A percentile compares a stretch with the other conserved stretches of the same genome.
Evolutionary conservation across 83 land plant species (phyloP).

Genomic region (Isoetes engelmannii): DNA sequence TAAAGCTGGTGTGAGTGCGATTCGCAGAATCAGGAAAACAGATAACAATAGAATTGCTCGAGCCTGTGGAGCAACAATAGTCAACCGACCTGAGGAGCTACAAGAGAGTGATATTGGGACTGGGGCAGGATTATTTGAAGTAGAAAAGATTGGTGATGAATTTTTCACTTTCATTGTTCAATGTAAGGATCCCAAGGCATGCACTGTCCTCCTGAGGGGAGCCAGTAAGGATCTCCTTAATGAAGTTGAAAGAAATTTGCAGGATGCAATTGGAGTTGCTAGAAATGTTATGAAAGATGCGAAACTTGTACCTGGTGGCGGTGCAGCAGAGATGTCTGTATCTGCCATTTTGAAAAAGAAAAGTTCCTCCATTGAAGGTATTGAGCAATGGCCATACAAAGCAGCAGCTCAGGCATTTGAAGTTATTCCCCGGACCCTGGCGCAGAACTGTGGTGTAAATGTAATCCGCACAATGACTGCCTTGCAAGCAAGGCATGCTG

Average conservation of each 20-base stretch:
- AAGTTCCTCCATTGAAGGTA: constrained; percentile 79
- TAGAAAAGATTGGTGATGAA: constrained; percentile 90
- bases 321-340: constrained; percentile 90
- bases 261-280: constrained; percentile 96
- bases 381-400: constrained; percentile 99
- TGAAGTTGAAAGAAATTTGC: constrained; percentile 94
- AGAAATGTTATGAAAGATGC: constrained; percentile 91
- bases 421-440: constrained; percentile 88
- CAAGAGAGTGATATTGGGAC: constrained; percentile 96
- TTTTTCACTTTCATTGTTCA: constrained; percentile 78
- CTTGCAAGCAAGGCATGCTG: constrained; percentile 97
- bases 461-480: constrained; percentile 95
- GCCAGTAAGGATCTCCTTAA: constrained; percentile 89
- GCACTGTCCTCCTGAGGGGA: constrained; percentile 86
- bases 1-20: constrained; percentile 88
- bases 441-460: constrained; percentile 96
- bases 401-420: constrained; percentile 93
- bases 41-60: constrained; percentile 93
- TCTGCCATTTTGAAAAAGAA: constrained; percentile 82
- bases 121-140: constrained; percentile 93
- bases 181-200: constrained; percentile 97
- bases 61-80: constrained; percentile 89
- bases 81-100: constrained; percentile 91
- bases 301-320: constrained; percentile 96
- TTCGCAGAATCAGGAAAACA: constrained; percentile 73